Evolutionary conservation across 1,284 basidiomycete genomes (phyloP).

Genomic region (Fomitopsis pinicola): DNA sequence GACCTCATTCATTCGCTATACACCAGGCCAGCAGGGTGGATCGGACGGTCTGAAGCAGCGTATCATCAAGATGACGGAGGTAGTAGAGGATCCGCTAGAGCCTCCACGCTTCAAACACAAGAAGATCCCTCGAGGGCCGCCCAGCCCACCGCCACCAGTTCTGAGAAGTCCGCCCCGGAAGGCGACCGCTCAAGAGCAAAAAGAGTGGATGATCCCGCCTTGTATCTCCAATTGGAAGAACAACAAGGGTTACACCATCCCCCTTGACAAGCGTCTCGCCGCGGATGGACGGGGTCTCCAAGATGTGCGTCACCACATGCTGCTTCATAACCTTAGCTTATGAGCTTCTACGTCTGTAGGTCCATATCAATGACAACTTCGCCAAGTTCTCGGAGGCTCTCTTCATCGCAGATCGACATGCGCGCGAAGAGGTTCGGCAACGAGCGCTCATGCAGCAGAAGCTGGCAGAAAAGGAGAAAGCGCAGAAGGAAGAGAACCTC

Average conservation of each 20-base stretch:
- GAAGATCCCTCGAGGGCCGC: slow-evolving; percentile 95
- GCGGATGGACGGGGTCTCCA: slow-evolving; percentile 97
- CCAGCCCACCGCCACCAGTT: slow-evolving; percentile 96
- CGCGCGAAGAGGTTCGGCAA: slow-evolving; percentile 96
- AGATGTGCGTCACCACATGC: slow-evolving; percentile 64
- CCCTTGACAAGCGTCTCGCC: slow-evolving; percentile 96
- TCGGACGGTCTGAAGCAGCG: slow-evolving; percentile 79
- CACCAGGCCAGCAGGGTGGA: slow-evolving; percentile 82
- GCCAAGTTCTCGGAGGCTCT: slow-evolving; percentile 98
- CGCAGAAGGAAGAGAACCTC: slow-evolving; percentile 93
- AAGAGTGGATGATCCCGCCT: slow-evolving; percentile 99
- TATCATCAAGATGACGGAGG: slow-evolving; percentile 98
- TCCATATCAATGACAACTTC: slow-evolving; percentile 99
- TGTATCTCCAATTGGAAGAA: slow-evolving; percentile 99
- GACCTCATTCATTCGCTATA: slow-evolving; percentile 91
- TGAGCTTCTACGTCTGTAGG: slow-evolving; percentile 37
- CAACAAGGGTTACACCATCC: slow-evolving; percentile 99
- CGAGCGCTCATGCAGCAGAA: slow-evolving; percentile 98
- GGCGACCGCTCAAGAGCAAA: slow-evolving; percentile 95
- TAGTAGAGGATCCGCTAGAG: slow-evolving; percentile 96
- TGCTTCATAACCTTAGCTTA: not conserved
- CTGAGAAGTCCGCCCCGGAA: slow-evolving; percentile 94
- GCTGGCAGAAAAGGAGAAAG: slow-evolving; percentile 97
- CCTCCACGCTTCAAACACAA: slow-evolving; percentile 98
- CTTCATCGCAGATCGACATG: slow-evolving; percentile 96